These are phyloP conservation scores for Baeospora myosura DNA, from an alignment of 1,284 basidiomycete species.

Conservation along the genomic window DNA sequence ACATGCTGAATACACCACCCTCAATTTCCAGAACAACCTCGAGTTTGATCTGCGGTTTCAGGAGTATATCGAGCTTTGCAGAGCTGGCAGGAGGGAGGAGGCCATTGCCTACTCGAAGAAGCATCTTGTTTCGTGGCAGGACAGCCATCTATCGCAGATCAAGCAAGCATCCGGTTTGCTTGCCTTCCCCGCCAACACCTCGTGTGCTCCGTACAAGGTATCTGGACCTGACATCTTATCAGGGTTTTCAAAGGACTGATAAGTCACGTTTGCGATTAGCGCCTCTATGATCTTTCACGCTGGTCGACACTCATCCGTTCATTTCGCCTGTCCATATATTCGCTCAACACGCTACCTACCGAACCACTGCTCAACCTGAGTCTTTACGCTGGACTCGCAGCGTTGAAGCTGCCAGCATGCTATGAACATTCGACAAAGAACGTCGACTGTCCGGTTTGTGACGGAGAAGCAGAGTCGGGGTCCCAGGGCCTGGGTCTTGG, in stretches of 20 bases:
- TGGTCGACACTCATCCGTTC: slow-evolving; percentile 70
- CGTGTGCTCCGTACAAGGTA: slow-evolving; percentile 68
- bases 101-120: slow-evolving; percentile 85
- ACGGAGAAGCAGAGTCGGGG: slow-evolving; percentile 35
- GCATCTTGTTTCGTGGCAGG: slow-evolving; percentile 78
- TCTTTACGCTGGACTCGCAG: slow-evolving; percentile 81
- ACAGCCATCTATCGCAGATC: slow-evolving; percentile 72
- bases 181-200: slow-evolving; percentile 61
- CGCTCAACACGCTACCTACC: slow-evolving; percentile 77
- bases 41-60: slow-evolving; percentile 95
- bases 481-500: slow-evolving; percentile 51
- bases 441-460: slow-evolving; percentile 89
- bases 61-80: slow-evolving; percentile 89
- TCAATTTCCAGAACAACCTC: slow-evolving; percentile 66
- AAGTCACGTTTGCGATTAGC: slow-evolving; percentile 34
- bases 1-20: slow-evolving; percentile 3
- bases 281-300: slow-evolving; percentile 71
- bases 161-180: slow-evolving; percentile 73
- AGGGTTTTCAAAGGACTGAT: background rate
- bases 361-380: slow-evolving; percentile 83
- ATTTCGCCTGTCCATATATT: slow-evolving; percentile 82
- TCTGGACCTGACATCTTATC: slow-evolving; percentile 2
- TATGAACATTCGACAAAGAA: slow-evolving; percentile 61
- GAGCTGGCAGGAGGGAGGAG: slow-evolving; percentile 57
- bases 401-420: slow-evolving; percentile 79